Base-by-base conservation (phyloP, 768 basidiomycete species). In the Rhodotorula diobovata region DNA sequence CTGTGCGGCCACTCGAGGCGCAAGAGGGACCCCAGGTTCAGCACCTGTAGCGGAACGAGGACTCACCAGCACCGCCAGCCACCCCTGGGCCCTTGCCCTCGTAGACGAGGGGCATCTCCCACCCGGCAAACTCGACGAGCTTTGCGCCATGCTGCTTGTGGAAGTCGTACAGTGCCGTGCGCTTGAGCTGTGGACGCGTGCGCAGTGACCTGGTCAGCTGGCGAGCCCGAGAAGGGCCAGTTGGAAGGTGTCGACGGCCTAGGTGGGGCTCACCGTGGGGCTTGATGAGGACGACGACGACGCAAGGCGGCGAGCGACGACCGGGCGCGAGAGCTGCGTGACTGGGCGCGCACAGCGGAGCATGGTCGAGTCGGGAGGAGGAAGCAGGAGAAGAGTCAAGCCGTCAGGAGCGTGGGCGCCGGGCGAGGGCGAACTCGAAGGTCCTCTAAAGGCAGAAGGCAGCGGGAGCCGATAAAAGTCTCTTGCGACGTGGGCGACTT, bases 111-210 rank as follows among this genome's bases (percentile, higher is more conserved):
- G 95, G 96, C 95, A 99, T 99, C 9, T 87, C 86, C 81, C 88
- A 98, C 12, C 95, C 95, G 5, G 92, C 96, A 80, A 97, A 99
- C 0, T 91, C 89, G 0, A 96, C 93, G 91, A 98, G 93, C 81
- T 94, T 94, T 2, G 89, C 95, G 28, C 85, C 88, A 45, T 75
- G 63, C 80, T 90, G 79, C 57, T 90, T 79, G 79, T 99, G 94
- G 79, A 93, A 94, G 78, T 93, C 91, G 77, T 94, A 92, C 9
- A 98, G 83, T 9, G 78, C 75, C 21, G 78, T 78, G 15, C 72
- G 70, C 53, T 71, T 71, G 20, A 37, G 5, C 41, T 43, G 35
- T 16, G n/a, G n/a, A n/a, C n/a, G n/a, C 18, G 30, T 9, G 51
- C 28, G n/a, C 3, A 15, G 7, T 9, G 2, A 4, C 32, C 34